Base-by-base conservation (phyloP, 2,329 filamentous ascomycete species). In the Tolypocladium ophioglossoides region DNA sequence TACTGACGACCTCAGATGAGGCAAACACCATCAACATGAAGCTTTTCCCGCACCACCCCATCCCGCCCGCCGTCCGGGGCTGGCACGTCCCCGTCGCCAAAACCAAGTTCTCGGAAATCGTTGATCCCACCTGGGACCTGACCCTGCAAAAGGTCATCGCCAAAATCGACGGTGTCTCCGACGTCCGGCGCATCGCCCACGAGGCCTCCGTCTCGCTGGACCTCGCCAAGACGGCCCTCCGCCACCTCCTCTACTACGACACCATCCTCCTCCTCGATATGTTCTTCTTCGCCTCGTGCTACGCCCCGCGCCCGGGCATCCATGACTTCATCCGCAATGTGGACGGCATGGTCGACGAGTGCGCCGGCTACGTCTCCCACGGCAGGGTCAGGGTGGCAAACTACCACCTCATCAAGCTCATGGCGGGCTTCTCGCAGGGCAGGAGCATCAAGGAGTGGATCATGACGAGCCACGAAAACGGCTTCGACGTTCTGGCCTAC, bases 1-100 rank as follows among this genome's bases (percentile, higher is more conserved):
- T 46, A 24, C 24, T 51, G 37, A 46, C 38, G n/a, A 24, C 34
- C 35, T 20, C 53, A 91, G 91, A 96, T 69, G 90, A 95, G 61
- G 85, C 90, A 57, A 96, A 96, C 68, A 96, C 90, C 0, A 85
- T 96, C 70, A 96, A 96, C 71, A 89, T 96, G 79, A 96, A 96
- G 72, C 82, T 96, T 51, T 96, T 96, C 68, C 91, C 90, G 0
- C 84, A 89, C 49, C 87, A 92, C 63, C 78, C 84, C 1, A 82
- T 84, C 18, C 91, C 91, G 2, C 84, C 89, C 0, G 78, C 84
- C 3, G 86, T 97, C 54, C 85, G 86, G 63, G 83, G 87, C 49
- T 96, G 89, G 86, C 90, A 97, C 65, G 94, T 99, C 2, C 94
- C 94, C 4, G 82, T 99, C 24, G 77, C 78, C 62, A 86, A 85